Base-by-base conservation (phyloP, 2,329 filamentous ascomycete genomes). In the Talaromyces rugulosus region DNA sequence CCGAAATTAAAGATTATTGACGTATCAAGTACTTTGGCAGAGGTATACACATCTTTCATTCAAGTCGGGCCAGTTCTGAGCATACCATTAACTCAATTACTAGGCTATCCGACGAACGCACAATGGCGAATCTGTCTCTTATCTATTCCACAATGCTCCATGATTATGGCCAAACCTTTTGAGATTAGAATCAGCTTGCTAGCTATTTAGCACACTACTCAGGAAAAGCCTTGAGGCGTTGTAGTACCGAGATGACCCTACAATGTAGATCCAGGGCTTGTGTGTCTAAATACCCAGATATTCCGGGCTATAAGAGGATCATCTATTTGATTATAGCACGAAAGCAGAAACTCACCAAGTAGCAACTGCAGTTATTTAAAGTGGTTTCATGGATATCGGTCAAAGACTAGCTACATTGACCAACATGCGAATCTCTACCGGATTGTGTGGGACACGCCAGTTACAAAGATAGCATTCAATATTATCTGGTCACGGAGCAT, bases 1-100 rank as follows among this genome's bases (percentile, higher is more conserved):
- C 83, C 87, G 62, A 89, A 90, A 77, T 85, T 96, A 65, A 88
- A 92, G 77, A 92, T 93, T 60, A 96, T 97, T 74, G 93, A 97
- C 76, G 91, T 97, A 69, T 92, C 89, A 69, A 90, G 91, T 50
- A 96, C 92, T 40, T 69, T 82, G 61, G 79, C 78, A 28, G 61
- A 62, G 40, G 60, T 62, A 51, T 27, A 40, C 53, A 18, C 27
- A 36, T 33, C 23, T 27, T 11, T 27, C 6, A 34, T 52, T 31
- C 14, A n/a, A n/a, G 31, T 27, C 11, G 11, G 28, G 30, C 31
- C 9, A 12, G 33, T 57, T 14, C 23, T 44, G 23, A 16, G 18
- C 23, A 14, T 23, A 54, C n/a, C 18, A 42, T 3, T 34, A 8
- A 56, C 36, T 28, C 28, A 16, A 18, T 4, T 36, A 2, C 4